Conservation (phyloP, 169 alveolate genomes). For the Cryptosporidium ubiquitum region DNA sequence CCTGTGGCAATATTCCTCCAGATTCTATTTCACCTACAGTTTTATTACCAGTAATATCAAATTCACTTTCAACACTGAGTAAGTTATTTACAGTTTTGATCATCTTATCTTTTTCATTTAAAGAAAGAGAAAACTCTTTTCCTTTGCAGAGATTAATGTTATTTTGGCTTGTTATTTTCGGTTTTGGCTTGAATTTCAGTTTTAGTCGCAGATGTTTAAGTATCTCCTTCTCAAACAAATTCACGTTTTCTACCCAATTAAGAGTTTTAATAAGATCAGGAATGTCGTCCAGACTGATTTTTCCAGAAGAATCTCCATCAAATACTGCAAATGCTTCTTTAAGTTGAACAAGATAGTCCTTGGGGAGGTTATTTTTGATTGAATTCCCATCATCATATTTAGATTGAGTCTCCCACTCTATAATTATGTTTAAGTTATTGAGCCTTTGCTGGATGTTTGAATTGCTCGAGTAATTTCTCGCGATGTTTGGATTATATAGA, state of each 20-base stretch:
- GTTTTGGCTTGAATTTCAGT: background rate
- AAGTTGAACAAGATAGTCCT: slow-evolving; percentile 21
- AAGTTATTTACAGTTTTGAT: slow-evolving; percentile 27
- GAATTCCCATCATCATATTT: too few relatives aligned
- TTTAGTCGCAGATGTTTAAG: background rate
- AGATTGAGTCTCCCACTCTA: slow-evolving; percentile 56
- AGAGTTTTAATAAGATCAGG: slow-evolving; percentile 51
- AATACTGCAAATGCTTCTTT: slow-evolving; percentile 64
- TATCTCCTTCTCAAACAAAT: slow-evolving; percentile 22
- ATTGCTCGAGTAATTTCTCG: slow-evolving; percentile 18
- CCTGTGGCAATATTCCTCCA: background rate
- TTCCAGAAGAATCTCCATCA: slow-evolving; percentile 49
- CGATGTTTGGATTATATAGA: slow-evolving; percentile 39
- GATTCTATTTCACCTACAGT: background rate
- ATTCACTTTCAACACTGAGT: background rate
- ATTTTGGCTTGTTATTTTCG: background rate
- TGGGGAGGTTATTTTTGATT: slow-evolving; percentile 2
- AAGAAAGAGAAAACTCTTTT: too few relatives aligned
- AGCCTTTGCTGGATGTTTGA: slow-evolving; percentile 18
- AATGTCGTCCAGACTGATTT: slow-evolving; percentile 29
- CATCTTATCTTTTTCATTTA: background rate
- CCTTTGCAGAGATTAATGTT: too few relatives aligned
- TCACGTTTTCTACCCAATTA: slow-evolving; percentile 51
- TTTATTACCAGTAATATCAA: slow-evolving; percentile 1
- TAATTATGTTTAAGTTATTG: slow-evolving; percentile 19